Base-by-base conservation (phyloP, 495 filamentous ascomycete species). In the Neurospora sp. region DNA sequence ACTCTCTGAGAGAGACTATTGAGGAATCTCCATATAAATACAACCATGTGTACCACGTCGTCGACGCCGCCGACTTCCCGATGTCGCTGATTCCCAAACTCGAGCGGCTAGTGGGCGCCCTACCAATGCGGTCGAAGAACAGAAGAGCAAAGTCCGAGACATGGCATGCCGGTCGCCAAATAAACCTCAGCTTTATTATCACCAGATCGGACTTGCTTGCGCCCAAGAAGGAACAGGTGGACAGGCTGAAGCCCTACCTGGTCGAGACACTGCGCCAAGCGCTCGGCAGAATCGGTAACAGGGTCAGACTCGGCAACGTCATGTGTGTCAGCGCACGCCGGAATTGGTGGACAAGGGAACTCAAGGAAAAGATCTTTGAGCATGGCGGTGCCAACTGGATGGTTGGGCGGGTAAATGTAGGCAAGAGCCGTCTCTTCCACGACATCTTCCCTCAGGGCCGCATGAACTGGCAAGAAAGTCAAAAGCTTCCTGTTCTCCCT, bases 31-130 rank as follows among this genome's bases (percentile, higher is more conserved):
- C 93, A 1, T 87, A 96, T 79, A 93, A 90, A 77, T 83, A 91
- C 74, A 98, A 98, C 78, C 94, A 97, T 76, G 88, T 99, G 71
- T 99, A 98, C 80, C 94, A 98, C 80, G 86, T 99, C n/a, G 78
- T 98, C n/a, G 96, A 99, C 77, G 96, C 96, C 5, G 96, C 94
- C 18, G 96, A 99, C 78, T 97, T 99, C 74, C 96, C 96, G 27
- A 90, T 99, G 86, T 97, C 95, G 2, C 79, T 99, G 11, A 81
- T 97, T 8, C 90, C 92, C 3, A 86, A 88, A 53, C 79, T 89
- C 11, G 79, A 82, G 5, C 74, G 80, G 1, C 72, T 86, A 3
- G 85, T 98, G 1, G 83, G 87, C 2, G 75, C 91, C 1, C 84
- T 89, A 69, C 88, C 89, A 11, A 85, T 93, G 72, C 88, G 94